Evolutionary conservation across 228 moss, liverwort and hornwort genomes (phyloP).

Genomic region (Sphagnum magellanicum): DNA sequence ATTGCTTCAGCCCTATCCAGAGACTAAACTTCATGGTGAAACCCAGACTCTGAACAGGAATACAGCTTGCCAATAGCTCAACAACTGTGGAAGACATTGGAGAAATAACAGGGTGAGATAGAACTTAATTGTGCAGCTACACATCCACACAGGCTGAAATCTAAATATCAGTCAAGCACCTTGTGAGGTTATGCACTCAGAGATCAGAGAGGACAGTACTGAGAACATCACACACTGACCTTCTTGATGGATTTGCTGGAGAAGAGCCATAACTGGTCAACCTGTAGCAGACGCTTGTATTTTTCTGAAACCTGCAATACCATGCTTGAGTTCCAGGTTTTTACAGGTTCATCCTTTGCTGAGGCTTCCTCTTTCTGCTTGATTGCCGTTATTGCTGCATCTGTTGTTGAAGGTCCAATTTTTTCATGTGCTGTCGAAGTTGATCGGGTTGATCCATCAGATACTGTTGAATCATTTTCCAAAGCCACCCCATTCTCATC

Average conservation of each 20-base stretch:
- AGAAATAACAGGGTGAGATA: too few species aligned
- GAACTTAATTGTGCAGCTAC: too few species aligned
- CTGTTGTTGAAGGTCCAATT: background rate
- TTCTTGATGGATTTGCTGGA: slow-evolving; percentile 61
- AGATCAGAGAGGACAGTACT: too few species aligned
- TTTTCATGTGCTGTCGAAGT: slow-evolving; percentile 16
- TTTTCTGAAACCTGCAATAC: slow-evolving; percentile 46
- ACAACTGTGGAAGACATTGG: too few species aligned
- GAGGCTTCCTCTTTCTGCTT: slow-evolving; percentile 13
- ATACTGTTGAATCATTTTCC: slow-evolving; percentile 12
- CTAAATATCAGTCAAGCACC: too few species aligned
- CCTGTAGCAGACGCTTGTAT: slow-evolving; percentile 36
- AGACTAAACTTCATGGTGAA: too few species aligned
- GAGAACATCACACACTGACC: slow-evolving; percentile 6
- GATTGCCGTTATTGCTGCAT: background rate
- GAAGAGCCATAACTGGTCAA: slow-evolving; percentile 47
- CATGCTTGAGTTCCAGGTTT: slow-evolving; percentile 31
- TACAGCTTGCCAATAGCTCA: too few species aligned
- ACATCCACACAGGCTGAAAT: too few species aligned
- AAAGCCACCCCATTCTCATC: slow-evolving; percentile 6
- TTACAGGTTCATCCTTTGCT: slow-evolving; percentile 8
- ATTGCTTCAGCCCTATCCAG: too few species aligned
- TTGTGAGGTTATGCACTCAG: too few species aligned
- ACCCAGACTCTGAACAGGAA: too few species aligned
- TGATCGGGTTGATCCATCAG: slow-evolving; percentile 20